These are phyloP conservation scores for Diaporthe humulicola DNA, from an alignment of 2,329 filamentous ascomycete genomes.

Conservation along the genomic window DNA sequence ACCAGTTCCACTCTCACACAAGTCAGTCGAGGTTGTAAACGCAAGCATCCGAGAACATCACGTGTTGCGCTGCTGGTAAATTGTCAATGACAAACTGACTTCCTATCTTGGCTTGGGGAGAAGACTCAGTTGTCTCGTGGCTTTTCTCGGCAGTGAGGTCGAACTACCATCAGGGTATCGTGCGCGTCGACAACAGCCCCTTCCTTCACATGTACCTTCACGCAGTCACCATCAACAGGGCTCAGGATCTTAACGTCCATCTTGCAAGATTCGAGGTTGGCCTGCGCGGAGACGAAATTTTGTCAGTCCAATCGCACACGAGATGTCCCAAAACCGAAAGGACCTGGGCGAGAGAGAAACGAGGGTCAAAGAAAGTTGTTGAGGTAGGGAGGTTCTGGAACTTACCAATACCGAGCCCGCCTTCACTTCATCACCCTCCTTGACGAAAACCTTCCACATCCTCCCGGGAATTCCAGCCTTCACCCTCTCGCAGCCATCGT, in stretches of 20 bases:
- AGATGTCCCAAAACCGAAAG: background rate
- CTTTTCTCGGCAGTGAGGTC: background rate
- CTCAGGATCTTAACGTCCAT: conserved; percentile 7
- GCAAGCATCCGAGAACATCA: background rate
- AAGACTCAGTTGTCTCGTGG: background rate
- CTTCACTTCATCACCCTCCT: background rate
- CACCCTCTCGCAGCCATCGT: background rate
- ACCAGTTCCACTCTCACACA: too few relatives aligned
- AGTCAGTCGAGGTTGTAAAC: too few relatives aligned
- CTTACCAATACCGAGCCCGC: background rate
- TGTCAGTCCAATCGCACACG: background rate
- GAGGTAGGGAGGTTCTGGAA: background rate
- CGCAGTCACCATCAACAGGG: conserved; percentile 10
- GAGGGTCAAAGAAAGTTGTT: background rate
- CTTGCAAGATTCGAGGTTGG: conserved; percentile 8
- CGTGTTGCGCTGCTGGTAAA: background rate
- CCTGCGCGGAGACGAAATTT: background rate
- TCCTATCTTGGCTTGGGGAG: background rate
- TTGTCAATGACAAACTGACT: background rate
- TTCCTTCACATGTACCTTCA: background rate
- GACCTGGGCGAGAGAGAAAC: too few relatives aligned
- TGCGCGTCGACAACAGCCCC: background rate
- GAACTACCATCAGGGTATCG: background rate
- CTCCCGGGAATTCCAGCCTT: background rate
- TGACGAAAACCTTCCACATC: background rate